Conservation (phyloP, 345 rosid genomes). For the Gossypium turneri region DNA sequence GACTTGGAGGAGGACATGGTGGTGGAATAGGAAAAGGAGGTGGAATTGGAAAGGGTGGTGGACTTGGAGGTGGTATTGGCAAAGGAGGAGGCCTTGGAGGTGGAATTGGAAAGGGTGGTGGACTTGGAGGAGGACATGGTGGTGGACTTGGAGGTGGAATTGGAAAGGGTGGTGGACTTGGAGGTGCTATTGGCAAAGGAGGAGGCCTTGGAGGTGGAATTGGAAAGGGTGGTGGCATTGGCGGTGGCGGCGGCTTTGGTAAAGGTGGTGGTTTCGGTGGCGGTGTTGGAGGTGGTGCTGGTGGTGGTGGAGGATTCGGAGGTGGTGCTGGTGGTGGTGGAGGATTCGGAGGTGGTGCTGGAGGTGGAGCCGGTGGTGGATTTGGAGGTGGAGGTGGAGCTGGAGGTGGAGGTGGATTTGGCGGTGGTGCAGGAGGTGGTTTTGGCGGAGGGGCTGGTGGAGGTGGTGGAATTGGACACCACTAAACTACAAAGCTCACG, state of each 20-base stretch:
- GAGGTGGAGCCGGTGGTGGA: constrained; percentile 10
- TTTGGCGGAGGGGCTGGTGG: constrained; percentile 18
- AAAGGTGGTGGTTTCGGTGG: background rate
- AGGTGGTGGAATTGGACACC: constrained; percentile 19
- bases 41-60: background rate
- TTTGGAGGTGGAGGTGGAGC: background rate
- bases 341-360: background rate
- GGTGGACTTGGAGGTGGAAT: constrained; percentile 9
- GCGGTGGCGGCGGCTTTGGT: background rate
- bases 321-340: background rate
- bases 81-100: constrained; percentile 20
- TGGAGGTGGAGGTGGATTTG: constrained; percentile 5
- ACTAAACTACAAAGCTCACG: constrained; percentile 8
- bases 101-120: background rate
- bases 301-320: background rate
- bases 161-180: constrained; percentile 25
- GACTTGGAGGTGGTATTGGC: constrained; percentile 8
- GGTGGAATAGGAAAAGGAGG: constrained; percentile 20
- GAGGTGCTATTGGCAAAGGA: background rate
- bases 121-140: constrained; percentile 16
- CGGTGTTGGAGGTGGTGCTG: background rate
- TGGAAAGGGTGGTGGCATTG: background rate
- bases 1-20: constrained; percentile 19
- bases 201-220: background rate
- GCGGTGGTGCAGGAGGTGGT: constrained; percentile 15